Conservation (phyloP, 1,284 basidiomycete genomes). For the Athelia sp. region DNA sequence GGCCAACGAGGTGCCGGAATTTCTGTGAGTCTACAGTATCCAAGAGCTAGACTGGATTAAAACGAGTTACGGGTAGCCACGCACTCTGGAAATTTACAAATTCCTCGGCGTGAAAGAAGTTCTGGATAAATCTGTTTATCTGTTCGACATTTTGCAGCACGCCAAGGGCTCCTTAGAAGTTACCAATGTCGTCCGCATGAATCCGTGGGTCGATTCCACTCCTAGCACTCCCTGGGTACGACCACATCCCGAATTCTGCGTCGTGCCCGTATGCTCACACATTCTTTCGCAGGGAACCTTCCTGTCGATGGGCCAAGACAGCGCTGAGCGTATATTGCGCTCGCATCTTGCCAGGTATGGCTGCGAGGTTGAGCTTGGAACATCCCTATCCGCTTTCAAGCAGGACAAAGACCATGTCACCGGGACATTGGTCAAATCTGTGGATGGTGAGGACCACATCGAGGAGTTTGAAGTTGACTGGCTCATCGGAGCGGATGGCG, state of each 20-base stretch:
- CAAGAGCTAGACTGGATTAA: background rate
- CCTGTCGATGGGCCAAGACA: constrained; percentile 32
- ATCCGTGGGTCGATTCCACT: background rate
- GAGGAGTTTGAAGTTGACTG: constrained; percentile 27
- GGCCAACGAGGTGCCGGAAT: constrained; percentile 20
- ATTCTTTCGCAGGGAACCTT: constrained; percentile 19
- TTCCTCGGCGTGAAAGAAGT: constrained; percentile 19
- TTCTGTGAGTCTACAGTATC: constrained; percentile 5
- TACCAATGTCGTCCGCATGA: constrained; percentile 3
- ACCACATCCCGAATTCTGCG: background rate
- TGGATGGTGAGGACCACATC: constrained; percentile 11
- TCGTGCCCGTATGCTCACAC: too few species aligned
- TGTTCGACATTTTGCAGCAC: background rate
- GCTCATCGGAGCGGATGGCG: constrained; percentile 38
- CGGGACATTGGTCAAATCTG: constrained; percentile 23
- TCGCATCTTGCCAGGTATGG: constrained; percentile 22
- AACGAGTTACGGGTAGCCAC: constrained; percentile 14
- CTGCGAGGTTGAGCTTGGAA: constrained; percentile 30
- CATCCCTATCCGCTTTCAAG: constrained; percentile 31
- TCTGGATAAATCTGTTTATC: constrained; percentile 8
- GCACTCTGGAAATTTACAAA: constrained; percentile 22
- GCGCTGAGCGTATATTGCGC: constrained; percentile 30
- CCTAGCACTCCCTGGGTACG: constrained; percentile 1
- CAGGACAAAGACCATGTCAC: constrained; percentile 26
- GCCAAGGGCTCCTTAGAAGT: too few species aligned